A percentile compares a stretch with the other conserved stretches of the same genome.
phyloP scores from a whole-genome alignment of 495 filamentous ascomycete species.

The Niebla homalea region DNA sequence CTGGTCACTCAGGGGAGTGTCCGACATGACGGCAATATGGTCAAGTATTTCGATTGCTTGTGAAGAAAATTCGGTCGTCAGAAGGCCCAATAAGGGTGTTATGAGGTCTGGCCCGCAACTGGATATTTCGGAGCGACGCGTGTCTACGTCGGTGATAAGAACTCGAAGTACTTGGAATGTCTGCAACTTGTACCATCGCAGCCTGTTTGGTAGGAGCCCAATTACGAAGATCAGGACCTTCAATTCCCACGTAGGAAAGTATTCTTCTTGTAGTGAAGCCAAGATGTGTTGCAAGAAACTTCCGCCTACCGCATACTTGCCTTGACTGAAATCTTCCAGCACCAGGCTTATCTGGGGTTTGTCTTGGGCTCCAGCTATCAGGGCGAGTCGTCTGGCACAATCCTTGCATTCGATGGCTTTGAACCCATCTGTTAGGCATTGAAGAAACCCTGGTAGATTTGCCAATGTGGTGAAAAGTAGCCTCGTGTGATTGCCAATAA shows the following conservation, averaged over 20 bases:
- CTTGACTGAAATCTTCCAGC: conserved; percentile 56
- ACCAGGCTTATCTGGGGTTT: conserved; percentile 40
- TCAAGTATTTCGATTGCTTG: conserved; percentile 85
- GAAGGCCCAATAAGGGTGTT: conserved; percentile 74
- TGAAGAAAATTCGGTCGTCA: conserved; percentile 88
- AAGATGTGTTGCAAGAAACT: conserved; percentile 70
- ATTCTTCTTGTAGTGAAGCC: conserved; percentile 61
- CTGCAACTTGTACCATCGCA: conserved; percentile 79
- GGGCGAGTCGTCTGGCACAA: conserved; percentile 54
- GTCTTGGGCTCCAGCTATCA: conserved; percentile 58
- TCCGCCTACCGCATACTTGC: conserved; percentile 52
- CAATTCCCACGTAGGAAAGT: conserved; percentile 73
- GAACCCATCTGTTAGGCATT: conserved; percentile 54
- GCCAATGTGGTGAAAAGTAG: conserved; percentile 75
- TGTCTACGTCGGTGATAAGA: conserved; percentile 82
- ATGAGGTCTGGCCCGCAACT: conserved; percentile 89
- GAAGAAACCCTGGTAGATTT: conserved; percentile 79
- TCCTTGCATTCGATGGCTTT: conserved; percentile 40
- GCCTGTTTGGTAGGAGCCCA: conserved; percentile 77
- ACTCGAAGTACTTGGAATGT: conserved; percentile 81
- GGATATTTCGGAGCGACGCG: conserved; percentile 80
- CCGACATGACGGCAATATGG: conserved; percentile 86
- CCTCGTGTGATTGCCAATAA: conserved; percentile 70
- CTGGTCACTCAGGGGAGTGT: conserved; percentile 82
- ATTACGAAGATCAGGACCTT: conserved; percentile 79